A percentile compares a stretch with the other conserved stretches of the same genome.
Conservation (phyloP, 2,329 filamentous ascomycete genomes). For the Cladophialophora exuberans region DNA sequence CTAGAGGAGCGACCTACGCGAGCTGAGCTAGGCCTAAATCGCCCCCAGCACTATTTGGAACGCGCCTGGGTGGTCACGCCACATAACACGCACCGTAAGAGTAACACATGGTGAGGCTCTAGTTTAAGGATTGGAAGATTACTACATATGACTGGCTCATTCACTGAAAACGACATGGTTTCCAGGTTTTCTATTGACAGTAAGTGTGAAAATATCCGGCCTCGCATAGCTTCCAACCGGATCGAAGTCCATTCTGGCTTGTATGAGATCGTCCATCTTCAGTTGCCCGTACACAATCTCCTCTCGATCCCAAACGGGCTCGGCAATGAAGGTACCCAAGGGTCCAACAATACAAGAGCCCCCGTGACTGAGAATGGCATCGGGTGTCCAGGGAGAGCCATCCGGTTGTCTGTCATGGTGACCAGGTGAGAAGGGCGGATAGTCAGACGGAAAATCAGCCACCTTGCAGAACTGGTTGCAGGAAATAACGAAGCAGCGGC, state of each 20-base stretch:
- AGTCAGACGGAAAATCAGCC: slow-evolving; percentile 53
- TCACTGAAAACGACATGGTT: not conserved
- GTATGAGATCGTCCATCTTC: slow-evolving; percentile 66
- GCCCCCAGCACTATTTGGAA: not conserved
- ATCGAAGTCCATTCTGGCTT: slow-evolving; percentile 42
- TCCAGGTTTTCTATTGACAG: slow-evolving; percentile 1
- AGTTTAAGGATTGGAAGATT: not conserved
- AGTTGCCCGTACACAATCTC: slow-evolving; percentile 51
- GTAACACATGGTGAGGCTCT: not conserved
- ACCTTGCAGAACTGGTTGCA: slow-evolving; percentile 77
- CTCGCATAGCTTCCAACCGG: slow-evolving; percentile 7
- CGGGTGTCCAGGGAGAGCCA: slow-evolving; percentile 57
- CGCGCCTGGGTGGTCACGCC: not conserved
- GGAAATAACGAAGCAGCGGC: slow-evolving; percentile 80
- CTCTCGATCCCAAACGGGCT: slow-evolving; percentile 74
- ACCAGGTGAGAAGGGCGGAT: slow-evolving; percentile 12
- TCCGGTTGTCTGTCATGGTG: slow-evolving; percentile 28
- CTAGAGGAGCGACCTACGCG: not conserved
- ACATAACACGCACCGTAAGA: slow-evolving; percentile 1
- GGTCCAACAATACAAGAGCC: slow-evolving; percentile 82
- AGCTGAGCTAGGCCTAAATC: not conserved
- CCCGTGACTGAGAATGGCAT: slow-evolving; percentile 67
- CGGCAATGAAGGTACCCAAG: slow-evolving; percentile 73
- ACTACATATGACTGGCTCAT: not conserved
- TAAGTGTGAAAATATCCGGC: slow-evolving; percentile 3